Evolutionary conservation across 768 basidiomycete species (phyloP).

Genomic region (Naematelia encephala): DNA sequence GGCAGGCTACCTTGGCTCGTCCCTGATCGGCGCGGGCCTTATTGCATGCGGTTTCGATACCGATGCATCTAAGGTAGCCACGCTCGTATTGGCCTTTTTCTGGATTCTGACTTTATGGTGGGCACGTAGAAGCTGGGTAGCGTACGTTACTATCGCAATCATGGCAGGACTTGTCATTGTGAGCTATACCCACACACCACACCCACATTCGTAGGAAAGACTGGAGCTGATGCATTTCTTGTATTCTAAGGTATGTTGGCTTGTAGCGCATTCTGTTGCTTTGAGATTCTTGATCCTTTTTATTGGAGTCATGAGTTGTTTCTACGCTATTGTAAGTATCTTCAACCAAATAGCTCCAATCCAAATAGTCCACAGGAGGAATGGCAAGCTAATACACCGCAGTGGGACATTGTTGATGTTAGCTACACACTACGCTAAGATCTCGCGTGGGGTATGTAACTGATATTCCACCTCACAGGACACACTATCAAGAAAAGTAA

Average conservation of each 20-base stretch:
- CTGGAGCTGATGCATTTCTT: background rate
- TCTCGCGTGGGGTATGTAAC: background rate
- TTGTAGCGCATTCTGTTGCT: slow-evolving; percentile 43
- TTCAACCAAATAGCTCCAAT: too few relatives aligned
- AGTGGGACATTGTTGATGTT: slow-evolving; percentile 52
- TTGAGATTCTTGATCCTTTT: slow-evolving; percentile 50
- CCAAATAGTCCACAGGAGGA: background rate
- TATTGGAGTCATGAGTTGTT: slow-evolving; percentile 51
- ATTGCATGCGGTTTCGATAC: slow-evolving; percentile 51
- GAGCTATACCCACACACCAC: slow-evolving; percentile 6
- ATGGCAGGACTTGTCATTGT: slow-evolving; percentile 44
- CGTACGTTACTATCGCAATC: slow-evolving; percentile 44
- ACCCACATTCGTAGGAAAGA: background rate
- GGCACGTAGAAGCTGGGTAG: slow-evolving; percentile 46
- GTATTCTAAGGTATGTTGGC: slow-evolving; percentile 33
- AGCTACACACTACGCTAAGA: slow-evolving; percentile 8
- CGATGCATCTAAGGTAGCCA: slow-evolving; percentile 49
- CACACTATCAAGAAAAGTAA: slow-evolving; percentile 49
- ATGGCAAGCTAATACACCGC: slow-evolving; percentile 2
- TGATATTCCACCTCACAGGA: slow-evolving; percentile 28
- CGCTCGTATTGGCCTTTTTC: slow-evolving; percentile 42
- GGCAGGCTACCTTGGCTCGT: slow-evolving; percentile 50
- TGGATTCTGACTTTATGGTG: slow-evolving; percentile 49
- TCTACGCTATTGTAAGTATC: slow-evolving; percentile 45
- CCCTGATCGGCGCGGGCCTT: slow-evolving; percentile 45